phyloP scores from a whole-genome alignment of 75 land plant genomes.

The Isoetes taiwanensis region DNA sequence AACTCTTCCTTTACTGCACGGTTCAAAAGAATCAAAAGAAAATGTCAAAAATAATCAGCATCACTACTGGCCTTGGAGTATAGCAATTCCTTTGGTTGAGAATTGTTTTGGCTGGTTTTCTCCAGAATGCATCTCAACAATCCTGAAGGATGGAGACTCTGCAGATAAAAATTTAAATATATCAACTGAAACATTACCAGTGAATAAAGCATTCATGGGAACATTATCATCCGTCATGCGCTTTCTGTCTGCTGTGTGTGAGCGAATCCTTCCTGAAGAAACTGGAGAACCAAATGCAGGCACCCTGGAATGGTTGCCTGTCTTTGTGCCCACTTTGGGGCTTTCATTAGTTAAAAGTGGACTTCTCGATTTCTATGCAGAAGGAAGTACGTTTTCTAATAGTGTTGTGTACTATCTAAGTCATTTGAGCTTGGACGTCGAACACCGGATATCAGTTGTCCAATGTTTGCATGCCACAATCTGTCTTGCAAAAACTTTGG shows the following conservation, averaged over 20 bases:
- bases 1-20: slow-evolving; percentile 48
- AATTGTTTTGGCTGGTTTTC: slow-evolving; percentile 53
- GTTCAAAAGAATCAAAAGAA: slow-evolving; percentile 9
- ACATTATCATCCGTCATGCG: slow-evolving; percentile 50
- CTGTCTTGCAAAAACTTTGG: slow-evolving; percentile 11
- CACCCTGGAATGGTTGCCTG: slow-evolving; percentile 36
- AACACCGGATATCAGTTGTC: slow-evolving; percentile 38
- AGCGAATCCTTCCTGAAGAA: slow-evolving; percentile 19
- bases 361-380: slow-evolving; percentile 21
- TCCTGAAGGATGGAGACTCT: not conserved
- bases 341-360: slow-evolving; percentile 39
- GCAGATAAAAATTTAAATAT: not conserved
- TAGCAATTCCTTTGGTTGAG: slow-evolving; percentile 61
- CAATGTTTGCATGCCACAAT: slow-evolving; percentile 59
- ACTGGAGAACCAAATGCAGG: slow-evolving; percentile 13
- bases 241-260: slow-evolving; percentile 49
- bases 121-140: slow-evolving; percentile 11
- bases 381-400: slow-evolving; percentile 27
- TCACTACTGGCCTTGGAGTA: slow-evolving; percentile 64
- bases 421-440: too few species aligned
- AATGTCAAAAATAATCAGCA: slow-evolving; percentile 7
- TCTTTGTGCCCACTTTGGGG: slow-evolving; percentile 55
- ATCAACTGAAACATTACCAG: too few species aligned
- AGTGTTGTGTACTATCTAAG: slow-evolving; percentile 28
- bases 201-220: slow-evolving; percentile 18